These are phyloP conservation scores for Aegilops bicornis DNA, from an alignment of 176 grass and related monocot species.

Conservation along the genomic window DNA sequence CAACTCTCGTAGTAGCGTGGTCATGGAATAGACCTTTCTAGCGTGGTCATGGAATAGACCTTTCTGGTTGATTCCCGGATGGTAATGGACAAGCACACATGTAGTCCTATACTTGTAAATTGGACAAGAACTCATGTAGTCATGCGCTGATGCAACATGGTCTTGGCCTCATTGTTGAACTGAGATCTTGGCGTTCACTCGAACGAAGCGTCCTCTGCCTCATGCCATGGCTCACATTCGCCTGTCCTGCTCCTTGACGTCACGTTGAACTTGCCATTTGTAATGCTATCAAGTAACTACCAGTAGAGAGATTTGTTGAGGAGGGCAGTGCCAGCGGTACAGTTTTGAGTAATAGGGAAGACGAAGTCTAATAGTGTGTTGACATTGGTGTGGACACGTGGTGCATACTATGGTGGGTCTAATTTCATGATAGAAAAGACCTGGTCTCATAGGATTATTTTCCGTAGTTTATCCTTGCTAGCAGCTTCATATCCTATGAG, in stretches of 20 bases:
- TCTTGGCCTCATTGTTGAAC: neutral
- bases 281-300: too few species aligned
- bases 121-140: too few species aligned
- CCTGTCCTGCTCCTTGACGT: neutral
- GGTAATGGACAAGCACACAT: neutral
- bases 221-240: neutral
- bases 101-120: neutral
- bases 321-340: too few species aligned
- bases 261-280: too few species aligned
- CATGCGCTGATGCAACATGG: too few species aligned
- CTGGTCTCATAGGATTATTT: too few species aligned
- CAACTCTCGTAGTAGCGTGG: neutral
- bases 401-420: too few species aligned
- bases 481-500: neutral
- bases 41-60: neutral
- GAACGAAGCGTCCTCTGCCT: neutral
- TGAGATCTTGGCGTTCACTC: neutral
- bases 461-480: neutral
- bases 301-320: too few species aligned
- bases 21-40: neutral
- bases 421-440: too few species aligned
- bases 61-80: neutral
- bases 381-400: too few species aligned
- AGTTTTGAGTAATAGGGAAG: too few species aligned
- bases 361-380: too few species aligned